Percentiles rank a stretch among this genome's conserved stretches.
Evolutionary conservation across 805 yeast species (phyloP).

Genomic region (Candida schatavii): DNA sequence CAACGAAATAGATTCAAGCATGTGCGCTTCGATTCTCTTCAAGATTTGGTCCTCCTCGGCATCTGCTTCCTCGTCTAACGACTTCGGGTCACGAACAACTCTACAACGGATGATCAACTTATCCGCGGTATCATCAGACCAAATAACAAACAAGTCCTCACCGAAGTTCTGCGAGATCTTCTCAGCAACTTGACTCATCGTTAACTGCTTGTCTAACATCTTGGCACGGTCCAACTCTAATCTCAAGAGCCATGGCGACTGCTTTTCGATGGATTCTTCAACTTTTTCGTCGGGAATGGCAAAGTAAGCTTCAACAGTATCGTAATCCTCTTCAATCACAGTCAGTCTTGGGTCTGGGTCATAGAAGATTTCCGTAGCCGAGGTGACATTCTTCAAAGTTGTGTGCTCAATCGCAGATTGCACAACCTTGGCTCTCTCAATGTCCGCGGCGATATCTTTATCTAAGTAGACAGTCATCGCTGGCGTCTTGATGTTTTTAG

Average conservation of each 20-base stretch:
- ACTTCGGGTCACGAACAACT: constrained; percentile 94
- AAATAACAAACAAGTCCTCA: constrained; percentile 92
- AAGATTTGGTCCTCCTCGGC: constrained; percentile 96
- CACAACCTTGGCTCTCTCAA: constrained; percentile 89
- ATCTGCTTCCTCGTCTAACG: constrained; percentile 88
- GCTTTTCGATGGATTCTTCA: constrained; percentile 88
- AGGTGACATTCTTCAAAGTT: constrained; percentile 87
- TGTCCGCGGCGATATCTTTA: constrained; percentile 77
- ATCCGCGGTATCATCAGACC: constrained; percentile 99
- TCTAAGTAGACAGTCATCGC: constrained; percentile 91
- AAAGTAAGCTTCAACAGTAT: constrained; percentile 95
- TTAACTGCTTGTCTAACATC: constrained; percentile 95
- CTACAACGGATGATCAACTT: constrained; percentile 96
- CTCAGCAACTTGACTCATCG: constrained; percentile 98
- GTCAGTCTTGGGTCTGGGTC: constrained; percentile 98
- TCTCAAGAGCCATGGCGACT: constrained; percentile 97
- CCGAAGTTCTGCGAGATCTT: constrained; percentile 90
- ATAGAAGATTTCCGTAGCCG: constrained; percentile 95
- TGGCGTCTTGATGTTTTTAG: constrained; percentile 99
- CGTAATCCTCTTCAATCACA: constrained; percentile 94
- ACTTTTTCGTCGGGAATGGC: constrained; percentile 98
- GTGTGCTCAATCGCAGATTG: constrained; percentile 98
- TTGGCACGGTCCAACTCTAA: constrained; percentile 97
- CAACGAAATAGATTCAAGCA: constrained; percentile 90
- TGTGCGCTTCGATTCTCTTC: constrained; percentile 91